Percentiles rank a stretch among this genome's conserved stretches.
Evolutionary conservation across 2,329 filamentous ascomycete species (phyloP).

Genomic region (Colletotrichum sublineola): DNA sequence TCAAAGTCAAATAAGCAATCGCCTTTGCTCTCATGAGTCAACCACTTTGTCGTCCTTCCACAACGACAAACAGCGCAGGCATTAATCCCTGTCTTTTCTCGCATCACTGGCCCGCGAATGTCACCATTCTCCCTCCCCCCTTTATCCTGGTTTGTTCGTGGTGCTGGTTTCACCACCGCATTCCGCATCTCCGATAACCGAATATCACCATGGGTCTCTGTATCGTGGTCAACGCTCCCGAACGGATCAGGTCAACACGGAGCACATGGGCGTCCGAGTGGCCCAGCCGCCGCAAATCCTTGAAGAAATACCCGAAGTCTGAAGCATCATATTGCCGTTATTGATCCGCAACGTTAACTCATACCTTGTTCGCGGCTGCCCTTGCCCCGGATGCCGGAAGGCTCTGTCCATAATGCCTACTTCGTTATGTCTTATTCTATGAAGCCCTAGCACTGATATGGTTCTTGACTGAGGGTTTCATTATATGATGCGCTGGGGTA

Average conservation of each 20-base stretch:
- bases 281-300: slow-evolving; percentile 14
- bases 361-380: not conserved
- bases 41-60: not conserved
- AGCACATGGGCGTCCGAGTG: slow-evolving; percentile 19
- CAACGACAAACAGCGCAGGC: not conserved
- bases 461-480: not conserved
- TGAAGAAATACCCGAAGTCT: not conserved
- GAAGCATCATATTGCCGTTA: slow-evolving; percentile 23
- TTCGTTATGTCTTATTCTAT: not conserved
- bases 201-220: not conserved
- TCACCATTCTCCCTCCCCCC: not conserved
- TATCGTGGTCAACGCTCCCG: not conserved
- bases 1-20: too few species aligned
- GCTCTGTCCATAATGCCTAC: not conserved
- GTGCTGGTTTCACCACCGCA: slow-evolving; percentile 5
- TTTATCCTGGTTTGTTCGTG: not conserved
- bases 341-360: slow-evolving; percentile 5
- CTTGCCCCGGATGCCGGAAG: not conserved
- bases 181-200: slow-evolving; percentile 6
- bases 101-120: not conserved
- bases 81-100: not conserved
- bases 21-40: not conserved
- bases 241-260: slow-evolving; percentile 9
- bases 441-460: not conserved
- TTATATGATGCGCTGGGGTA: not conserved